These are phyloP conservation scores for Thelonectria blattea DNA, from an alignment of 2,329 filamentous ascomycete genomes.

Conservation along the genomic window DNA sequence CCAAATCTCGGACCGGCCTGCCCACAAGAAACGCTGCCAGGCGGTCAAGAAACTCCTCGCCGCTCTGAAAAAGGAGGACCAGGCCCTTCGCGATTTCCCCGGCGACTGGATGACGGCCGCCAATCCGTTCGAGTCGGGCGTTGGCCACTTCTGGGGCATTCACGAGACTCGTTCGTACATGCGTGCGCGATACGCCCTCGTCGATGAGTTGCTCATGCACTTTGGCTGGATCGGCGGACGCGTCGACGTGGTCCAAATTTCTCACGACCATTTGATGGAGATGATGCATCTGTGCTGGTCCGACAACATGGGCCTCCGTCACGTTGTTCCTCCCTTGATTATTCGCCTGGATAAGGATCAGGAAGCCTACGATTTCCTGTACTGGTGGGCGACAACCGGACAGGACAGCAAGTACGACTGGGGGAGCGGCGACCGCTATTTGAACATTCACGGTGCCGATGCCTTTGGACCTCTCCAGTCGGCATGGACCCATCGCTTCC, in stretches of 20 bases:
- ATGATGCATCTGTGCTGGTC: slow-evolving; percentile 52
- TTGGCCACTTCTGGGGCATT: slow-evolving; percentile 52
- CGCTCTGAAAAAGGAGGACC: slow-evolving; percentile 44
- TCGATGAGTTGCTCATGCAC: slow-evolving; percentile 39
- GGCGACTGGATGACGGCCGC: slow-evolving; percentile 36
- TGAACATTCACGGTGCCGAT: slow-evolving; percentile 48
- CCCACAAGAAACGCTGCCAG: slow-evolving; percentile 50
- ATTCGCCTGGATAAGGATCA: slow-evolving; percentile 56
- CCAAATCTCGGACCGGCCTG: slow-evolving; percentile 44
- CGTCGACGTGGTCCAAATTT: slow-evolving; percentile 38
- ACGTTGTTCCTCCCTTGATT: slow-evolving; percentile 48
- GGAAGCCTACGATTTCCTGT: slow-evolving; percentile 54
- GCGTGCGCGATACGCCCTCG: slow-evolving; percentile 41
- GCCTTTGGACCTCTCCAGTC: slow-evolving; percentile 43
- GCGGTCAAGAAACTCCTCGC: slow-evolving; percentile 41
- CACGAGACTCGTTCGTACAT: slow-evolving; percentile 52
- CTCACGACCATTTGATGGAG: slow-evolving; percentile 49
- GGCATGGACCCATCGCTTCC: slow-evolving; percentile 6
- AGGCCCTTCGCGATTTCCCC: slow-evolving; percentile 42
- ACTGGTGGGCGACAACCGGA: slow-evolving; percentile 39
- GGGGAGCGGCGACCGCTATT: slow-evolving; percentile 26
- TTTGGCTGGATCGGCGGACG: slow-evolving; percentile 40
- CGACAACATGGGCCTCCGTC: slow-evolving; percentile 53
- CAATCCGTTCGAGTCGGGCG: slow-evolving; percentile 46
- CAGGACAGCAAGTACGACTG: slow-evolving; percentile 27